Evolutionary conservation across 2,329 filamentous ascomycete genomes (phyloP).

Genomic region (Arachnopeziza araneosa): DNA sequence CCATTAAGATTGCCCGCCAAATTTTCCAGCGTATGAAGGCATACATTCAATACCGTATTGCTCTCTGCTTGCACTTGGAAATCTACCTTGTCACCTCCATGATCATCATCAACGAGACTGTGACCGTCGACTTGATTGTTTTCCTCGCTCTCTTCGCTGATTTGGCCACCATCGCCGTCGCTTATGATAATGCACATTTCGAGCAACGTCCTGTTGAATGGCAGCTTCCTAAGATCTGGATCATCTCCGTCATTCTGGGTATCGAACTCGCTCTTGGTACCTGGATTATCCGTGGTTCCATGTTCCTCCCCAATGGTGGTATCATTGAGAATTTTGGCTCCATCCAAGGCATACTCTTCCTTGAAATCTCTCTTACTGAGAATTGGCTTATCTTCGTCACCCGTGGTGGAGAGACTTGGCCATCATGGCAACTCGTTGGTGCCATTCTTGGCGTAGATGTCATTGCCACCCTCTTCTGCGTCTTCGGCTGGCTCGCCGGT

Average conservation of each 20-base stretch:
- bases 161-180: slow-evolving; percentile 71
- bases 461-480: slow-evolving; percentile 65
- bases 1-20: slow-evolving; percentile 86
- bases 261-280: slow-evolving; percentile 62
- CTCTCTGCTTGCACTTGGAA: slow-evolving; percentile 83
- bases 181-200: slow-evolving; percentile 74
- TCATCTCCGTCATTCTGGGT: slow-evolving; percentile 66
- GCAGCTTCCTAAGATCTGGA: slow-evolving; percentile 78
- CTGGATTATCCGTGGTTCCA: slow-evolving; percentile 66
- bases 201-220: slow-evolving; percentile 71
- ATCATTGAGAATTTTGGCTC: slow-evolving; percentile 70
- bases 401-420: slow-evolving; percentile 65
- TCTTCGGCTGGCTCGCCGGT: slow-evolving; percentile 69
- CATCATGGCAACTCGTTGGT: slow-evolving; percentile 66
- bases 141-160: slow-evolving; percentile 77
- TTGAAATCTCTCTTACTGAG: slow-evolving; percentile 67
- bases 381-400: slow-evolving; percentile 79
- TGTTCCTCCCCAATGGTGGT: slow-evolving; percentile 66
- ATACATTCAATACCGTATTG: slow-evolving; percentile 93
- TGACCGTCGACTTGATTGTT: slow-evolving; percentile 67
- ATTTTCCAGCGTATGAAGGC: slow-evolving; percentile 98
- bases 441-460: slow-evolving; percentile 69
- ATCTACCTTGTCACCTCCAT: slow-evolving; percentile 73
- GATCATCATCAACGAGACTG: slow-evolving; percentile 75
- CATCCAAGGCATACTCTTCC: slow-evolving; percentile 69